These are phyloP conservation scores for Coccomyxa sp. DNA, from an alignment of 139 green algal genomes.

Conservation along the genomic window DNA sequence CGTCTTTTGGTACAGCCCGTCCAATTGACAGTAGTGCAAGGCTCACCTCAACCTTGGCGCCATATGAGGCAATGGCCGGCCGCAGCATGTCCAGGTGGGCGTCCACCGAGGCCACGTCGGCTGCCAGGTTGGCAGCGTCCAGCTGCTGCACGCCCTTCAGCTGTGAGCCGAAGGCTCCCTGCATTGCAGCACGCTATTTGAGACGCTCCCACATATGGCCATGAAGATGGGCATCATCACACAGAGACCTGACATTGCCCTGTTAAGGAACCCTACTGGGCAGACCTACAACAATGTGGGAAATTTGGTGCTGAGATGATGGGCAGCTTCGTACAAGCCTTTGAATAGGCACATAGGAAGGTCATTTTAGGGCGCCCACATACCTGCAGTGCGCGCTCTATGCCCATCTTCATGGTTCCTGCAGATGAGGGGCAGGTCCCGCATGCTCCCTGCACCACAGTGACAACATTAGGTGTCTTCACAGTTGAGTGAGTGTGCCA, in stretches of 20 bases:
- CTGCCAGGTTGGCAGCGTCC: conserved; percentile 27
- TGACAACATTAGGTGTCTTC: too few relatives aligned
- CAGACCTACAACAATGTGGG: too few relatives aligned
- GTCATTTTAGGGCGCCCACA: conserved; percentile 1
- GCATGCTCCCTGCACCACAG: conserved; percentile 67
- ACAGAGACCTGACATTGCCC: too few relatives aligned
- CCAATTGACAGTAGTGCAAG: too few relatives aligned
- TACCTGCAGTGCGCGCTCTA: conserved; percentile 70
- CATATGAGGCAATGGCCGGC: conserved; percentile 68
- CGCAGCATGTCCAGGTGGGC: conserved; percentile 80
- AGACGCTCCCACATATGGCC: not conserved
- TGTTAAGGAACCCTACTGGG: too few relatives aligned
- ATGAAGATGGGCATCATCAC: not conserved
- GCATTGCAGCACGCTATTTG: not conserved
- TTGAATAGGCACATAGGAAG: too few relatives aligned
- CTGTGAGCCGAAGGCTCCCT: conserved; percentile 41
- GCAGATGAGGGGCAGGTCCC: conserved; percentile 75
- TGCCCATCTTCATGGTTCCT: conserved; percentile 93
- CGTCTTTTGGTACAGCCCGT: too few relatives aligned
- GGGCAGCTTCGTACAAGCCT: too few relatives aligned
- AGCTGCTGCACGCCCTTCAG: conserved; percentile 50
- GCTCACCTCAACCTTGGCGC: conserved; percentile 72
- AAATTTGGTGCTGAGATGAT: too few relatives aligned
- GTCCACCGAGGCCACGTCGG: conserved; percentile 59
- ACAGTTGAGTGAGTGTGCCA: too few relatives aligned